Evolutionary conservation across 2,329 filamentous ascomycete genomes (phyloP).

Genomic region (Fusarium caatingaense): DNA sequence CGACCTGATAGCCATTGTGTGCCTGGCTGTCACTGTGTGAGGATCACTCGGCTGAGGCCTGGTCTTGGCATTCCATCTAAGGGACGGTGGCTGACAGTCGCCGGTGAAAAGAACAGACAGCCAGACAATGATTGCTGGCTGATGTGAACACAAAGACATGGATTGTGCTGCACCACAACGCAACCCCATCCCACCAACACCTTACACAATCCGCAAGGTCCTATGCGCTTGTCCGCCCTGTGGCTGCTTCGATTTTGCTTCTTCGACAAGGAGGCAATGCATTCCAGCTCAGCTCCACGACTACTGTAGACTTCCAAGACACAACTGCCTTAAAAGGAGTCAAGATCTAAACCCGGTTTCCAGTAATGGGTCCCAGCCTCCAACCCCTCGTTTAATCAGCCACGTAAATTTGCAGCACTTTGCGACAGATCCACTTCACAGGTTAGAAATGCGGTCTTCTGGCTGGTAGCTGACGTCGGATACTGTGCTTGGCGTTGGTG

Average conservation of each 20-base stretch:
- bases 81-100: conserved; percentile 13
- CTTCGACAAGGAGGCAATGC: conserved; percentile 12
- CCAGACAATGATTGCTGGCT: conserved; percentile 9
- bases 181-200: conserved; percentile 33
- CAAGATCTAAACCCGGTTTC: conserved; percentile 19
- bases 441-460: conserved; percentile 26
- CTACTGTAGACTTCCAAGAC: conserved; percentile 1
- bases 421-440: conserved; percentile 23
- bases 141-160: conserved; percentile 34
- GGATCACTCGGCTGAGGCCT: conserved; percentile 16
- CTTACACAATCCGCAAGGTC: conserved; percentile 7
- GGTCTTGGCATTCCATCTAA: conserved; percentile 28
- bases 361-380: conserved; percentile 31
- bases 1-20: neutral
- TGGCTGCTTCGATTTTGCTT: conserved; percentile 34
- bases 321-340: conserved; percentile 23
- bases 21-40: neutral
- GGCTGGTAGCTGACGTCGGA: conserved; percentile 31
- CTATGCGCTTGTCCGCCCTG: conserved; percentile 17
- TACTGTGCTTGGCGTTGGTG: conserved; percentile 28
- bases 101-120: neutral
- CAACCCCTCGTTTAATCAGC: conserved; percentile 45
- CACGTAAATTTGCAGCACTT: conserved; percentile 43
- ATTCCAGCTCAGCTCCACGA: conserved; percentile 2
- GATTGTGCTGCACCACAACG: conserved; percentile 36